phyloP scores from a whole-genome alignment of 768 basidiomycete species.

The Lactarius hengduanensis region DNA sequence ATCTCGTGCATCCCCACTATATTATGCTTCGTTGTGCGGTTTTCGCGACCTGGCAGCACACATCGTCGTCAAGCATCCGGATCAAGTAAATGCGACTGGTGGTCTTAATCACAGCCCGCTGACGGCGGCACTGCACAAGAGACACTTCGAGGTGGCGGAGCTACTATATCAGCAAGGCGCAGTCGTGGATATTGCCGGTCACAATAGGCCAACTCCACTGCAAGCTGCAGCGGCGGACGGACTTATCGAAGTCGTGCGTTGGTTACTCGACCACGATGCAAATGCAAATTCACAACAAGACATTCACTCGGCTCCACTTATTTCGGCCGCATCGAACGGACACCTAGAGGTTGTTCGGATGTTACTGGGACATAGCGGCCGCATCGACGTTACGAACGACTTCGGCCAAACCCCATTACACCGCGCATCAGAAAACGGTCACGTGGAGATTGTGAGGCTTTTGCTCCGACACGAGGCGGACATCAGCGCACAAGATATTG shows the following conservation, averaged over 20 bases:
- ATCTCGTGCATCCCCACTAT: neutral
- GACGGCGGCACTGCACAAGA: neutral
- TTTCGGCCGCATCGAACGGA: neutral
- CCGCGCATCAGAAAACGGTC: neutral
- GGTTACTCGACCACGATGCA: neutral
- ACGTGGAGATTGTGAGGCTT: neutral
- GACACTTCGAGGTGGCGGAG: neutral
- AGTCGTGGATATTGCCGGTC: neutral
- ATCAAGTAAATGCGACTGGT: neutral
- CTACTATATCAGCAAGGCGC: neutral
- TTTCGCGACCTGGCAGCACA: neutral
- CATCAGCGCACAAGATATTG: neutral
- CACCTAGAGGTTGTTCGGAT: neutral
- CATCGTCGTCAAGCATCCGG: neutral
- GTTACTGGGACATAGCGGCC: neutral
- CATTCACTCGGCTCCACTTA: neutral
- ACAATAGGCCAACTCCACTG: neutral
- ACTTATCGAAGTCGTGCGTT: neutral
- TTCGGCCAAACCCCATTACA: neutral
- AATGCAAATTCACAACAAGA: neutral
- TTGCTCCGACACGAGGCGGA: neutral
- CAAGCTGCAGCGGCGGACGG: neutral
- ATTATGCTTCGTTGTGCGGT: neutral
- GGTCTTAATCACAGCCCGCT: neutral
- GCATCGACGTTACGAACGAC: neutral